Base-by-base conservation (phyloP, 352 stramenopile species). In the Phytophthora aleatoria region DNA sequence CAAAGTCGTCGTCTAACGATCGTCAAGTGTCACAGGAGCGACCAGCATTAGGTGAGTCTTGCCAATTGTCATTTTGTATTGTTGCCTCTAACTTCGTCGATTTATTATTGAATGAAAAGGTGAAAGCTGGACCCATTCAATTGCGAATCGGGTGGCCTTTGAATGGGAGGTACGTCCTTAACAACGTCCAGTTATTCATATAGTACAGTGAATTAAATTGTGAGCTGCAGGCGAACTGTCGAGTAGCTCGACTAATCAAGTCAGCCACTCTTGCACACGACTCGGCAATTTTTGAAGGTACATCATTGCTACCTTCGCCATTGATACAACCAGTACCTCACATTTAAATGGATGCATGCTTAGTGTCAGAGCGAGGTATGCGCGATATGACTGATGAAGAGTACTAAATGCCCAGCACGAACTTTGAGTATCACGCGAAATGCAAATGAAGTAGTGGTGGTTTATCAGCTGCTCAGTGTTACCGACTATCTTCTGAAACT, bases 71-170 rank as follows among this genome's bases (percentile, higher is more conserved):
- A 20, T 20, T 20, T 20, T 20, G 20, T 20, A 20, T 20, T 20
- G 20, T 20, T 20, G 20, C 20, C 5, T 5, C 16, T 49, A n/a
- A 31, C 15, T 30, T 49, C 16, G n/a, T 5, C 20, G 11, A 11
- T 1, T 33, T 35, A 3, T 35, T 35, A 33, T 39, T 16, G 30
- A 31, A 52, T 57, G 13, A 30, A 9, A 43, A 94, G 87, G 85
- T 33, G 87, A 95, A 59, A 75, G 62, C 16, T 95, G 87, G 87
- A 71, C 83, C 10, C 71, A 90, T 59, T 72, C 83, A 0, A 82
- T 92, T 20, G 79, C 73, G 5, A 90, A 80, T 68, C 80, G 87
- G 0, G 6, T 92, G 0, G 55, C 77, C n/a, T 77, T 95, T 1
- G 65, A 71, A 20, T 94, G 85, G 84, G 73, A 93, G 74, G 86